A percentile compares a stretch with the other conserved stretches of the same genome.
phyloP scores from a whole-genome alignment of 768 basidiomycete genomes.

The Chalciporus piperatus region DNA sequence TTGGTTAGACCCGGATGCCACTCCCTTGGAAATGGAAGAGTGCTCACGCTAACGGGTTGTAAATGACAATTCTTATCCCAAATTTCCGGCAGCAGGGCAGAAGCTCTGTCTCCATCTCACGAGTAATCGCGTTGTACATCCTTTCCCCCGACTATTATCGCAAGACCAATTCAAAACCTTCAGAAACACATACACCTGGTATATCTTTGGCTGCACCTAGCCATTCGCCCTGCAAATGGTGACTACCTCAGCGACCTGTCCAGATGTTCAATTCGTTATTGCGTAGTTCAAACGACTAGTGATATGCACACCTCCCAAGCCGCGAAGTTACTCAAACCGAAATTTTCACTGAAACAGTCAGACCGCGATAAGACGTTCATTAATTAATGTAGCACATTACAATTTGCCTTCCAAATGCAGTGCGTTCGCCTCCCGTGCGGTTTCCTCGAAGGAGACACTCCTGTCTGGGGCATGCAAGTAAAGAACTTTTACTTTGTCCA shows the following conservation, averaged over 20 bases:
- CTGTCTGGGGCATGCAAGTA: conserved; percentile 39
- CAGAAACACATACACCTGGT: conserved; percentile 29
- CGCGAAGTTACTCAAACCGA: conserved; percentile 36
- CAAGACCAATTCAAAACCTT: background rate
- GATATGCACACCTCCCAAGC: conserved; percentile 33
- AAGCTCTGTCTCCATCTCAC: conserved; percentile 34
- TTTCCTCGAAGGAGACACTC: conserved; percentile 35
- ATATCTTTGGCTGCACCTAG: conserved; percentile 34
- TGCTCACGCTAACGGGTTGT: conserved; percentile 29
- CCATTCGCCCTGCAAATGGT: conserved; percentile 34
- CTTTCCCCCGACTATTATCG: conserved; percentile 6
- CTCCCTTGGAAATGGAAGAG: too few species aligned
- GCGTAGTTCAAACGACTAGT: background rate
- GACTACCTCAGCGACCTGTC: conserved; percentile 34
- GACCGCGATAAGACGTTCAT: too few species aligned
- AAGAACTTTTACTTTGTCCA: conserved; percentile 32
- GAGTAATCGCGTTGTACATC: conserved; percentile 36
- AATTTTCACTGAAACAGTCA: conserved; percentile 25
- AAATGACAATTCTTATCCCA: conserved; percentile 32
- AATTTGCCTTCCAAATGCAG: conserved; percentile 35
- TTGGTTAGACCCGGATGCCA: too few species aligned
- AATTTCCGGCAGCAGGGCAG: conserved; percentile 35
- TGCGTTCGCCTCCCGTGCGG: conserved; percentile 29
- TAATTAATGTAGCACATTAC: conserved; percentile 14
- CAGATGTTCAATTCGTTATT: background rate